Conservation (phyloP, 306 rosid genomes). For the Mimosa bimucronata region DNA sequence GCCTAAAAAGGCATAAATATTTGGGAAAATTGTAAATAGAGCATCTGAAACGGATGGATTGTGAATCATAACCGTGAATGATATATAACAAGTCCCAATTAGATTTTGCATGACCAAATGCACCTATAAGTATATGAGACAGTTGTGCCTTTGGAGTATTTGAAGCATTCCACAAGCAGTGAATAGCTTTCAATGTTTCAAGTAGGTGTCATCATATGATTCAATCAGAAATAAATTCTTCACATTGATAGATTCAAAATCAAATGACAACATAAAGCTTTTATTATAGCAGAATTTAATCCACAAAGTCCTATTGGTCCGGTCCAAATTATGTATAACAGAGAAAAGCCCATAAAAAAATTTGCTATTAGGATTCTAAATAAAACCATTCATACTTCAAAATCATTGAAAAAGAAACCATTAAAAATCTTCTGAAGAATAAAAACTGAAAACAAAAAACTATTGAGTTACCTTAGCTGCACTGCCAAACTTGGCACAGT, state of each 20-base stretch:
- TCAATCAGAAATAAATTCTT: not conserved
- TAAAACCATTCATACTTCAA: not conserved
- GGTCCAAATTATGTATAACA: not conserved
- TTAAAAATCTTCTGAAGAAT: not conserved
- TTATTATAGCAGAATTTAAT: conserved; percentile 3
- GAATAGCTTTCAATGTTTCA: not conserved
- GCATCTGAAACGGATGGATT: conserved; percentile 1
- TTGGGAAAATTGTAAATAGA: not conserved
- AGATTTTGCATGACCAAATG: not conserved
- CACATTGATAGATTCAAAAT: not conserved
- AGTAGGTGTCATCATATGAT: not conserved
- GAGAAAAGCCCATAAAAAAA: not conserved
- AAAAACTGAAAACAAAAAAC: conserved; percentile 22
- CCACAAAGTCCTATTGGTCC: not conserved
- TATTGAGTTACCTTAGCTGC: conserved; percentile 74
- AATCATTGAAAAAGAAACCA: not conserved
- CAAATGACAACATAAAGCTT: not conserved
- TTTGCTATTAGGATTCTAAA: conserved; percentile 5
- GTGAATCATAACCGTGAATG: conserved; percentile 15
- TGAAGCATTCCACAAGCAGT: not conserved
- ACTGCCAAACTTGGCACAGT: conserved; percentile 87
- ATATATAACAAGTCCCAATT: not conserved
- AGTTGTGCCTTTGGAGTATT: not conserved
- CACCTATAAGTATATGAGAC: not conserved
- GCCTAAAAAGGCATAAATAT: conserved; percentile 6